Conservation (phyloP, 78 protist species). For the Corallochytrium limacisporum region DNA sequence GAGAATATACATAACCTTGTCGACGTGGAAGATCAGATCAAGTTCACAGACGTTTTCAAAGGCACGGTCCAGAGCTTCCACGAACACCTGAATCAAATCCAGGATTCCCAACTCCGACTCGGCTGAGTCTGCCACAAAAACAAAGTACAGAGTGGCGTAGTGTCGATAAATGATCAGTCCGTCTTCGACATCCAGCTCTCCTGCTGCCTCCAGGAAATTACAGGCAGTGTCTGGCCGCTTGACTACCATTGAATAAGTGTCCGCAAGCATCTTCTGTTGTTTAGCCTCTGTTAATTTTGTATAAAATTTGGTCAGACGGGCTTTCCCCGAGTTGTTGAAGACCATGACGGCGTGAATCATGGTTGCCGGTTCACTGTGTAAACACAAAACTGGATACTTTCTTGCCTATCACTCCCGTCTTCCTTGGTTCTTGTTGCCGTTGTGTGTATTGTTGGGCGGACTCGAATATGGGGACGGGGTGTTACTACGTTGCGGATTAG, state of each 20-base stretch:
- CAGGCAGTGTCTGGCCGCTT: constrained; percentile 72
- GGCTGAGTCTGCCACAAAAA: constrained; percentile 64
- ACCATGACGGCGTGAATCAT: constrained; percentile 71
- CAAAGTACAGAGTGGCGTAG: constrained; percentile 86
- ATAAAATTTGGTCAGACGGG: constrained; percentile 74
- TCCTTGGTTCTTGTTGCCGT: too few species aligned
- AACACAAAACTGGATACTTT: too few species aligned
- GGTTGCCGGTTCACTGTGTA: constrained; percentile 11
- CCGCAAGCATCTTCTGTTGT: constrained; percentile 62
- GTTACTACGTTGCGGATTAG: too few species aligned
- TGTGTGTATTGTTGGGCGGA: too few species aligned
- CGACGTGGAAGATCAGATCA: constrained; percentile 84
- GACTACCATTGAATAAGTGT: constrained; percentile 45
- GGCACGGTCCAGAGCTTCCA: constrained; percentile 81
- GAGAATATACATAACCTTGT: constrained; percentile 66
- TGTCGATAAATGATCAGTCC: constrained; percentile 66
- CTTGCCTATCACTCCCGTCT: too few species aligned
- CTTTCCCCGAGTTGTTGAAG: constrained; percentile 79
- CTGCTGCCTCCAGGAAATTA: constrained; percentile 65
- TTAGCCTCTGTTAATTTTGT: constrained; percentile 11
- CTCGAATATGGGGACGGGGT: too few species aligned
- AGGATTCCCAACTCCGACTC: constrained; percentile 85
- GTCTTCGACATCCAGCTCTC: neutral
- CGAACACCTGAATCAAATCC: constrained; percentile 80
- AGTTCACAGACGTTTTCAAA: constrained; percentile 94